A percentile compares a stretch with the other conserved stretches of the same genome.
Conservation (phyloP, 257 asterid species). For the Eustoma russellianum region DNA sequence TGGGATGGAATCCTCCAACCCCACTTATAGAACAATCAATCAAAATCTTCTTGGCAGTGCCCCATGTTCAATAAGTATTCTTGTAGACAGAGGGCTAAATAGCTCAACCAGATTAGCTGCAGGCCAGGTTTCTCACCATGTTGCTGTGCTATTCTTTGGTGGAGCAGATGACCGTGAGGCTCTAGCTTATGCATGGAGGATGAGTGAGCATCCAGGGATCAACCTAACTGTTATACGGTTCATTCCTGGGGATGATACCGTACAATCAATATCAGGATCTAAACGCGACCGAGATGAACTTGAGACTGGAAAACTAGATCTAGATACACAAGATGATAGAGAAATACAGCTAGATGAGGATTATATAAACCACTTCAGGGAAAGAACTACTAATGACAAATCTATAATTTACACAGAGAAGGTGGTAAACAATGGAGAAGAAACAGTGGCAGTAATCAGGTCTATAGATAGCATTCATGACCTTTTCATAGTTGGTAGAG, state of each 20-base stretch:
- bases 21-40: slow-evolving; percentile 27
- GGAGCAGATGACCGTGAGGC: slow-evolving; percentile 48
- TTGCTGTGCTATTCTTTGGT: slow-evolving; percentile 36
- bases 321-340: slow-evolving; percentile 32
- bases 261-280: slow-evolving; percentile 6
- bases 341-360: slow-evolving; percentile 57
- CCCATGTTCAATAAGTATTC: slow-evolving; percentile 22
- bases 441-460: slow-evolving; percentile 64
- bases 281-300: slow-evolving; percentile 8
- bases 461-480: slow-evolving; percentile 51
- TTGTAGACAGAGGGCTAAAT: slow-evolving; percentile 28
- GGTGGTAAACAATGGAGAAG: slow-evolving; percentile 74
- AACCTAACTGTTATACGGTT: slow-evolving; percentile 32
- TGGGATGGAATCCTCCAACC: slow-evolving; percentile 17
- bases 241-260: slow-evolving; percentile 29
- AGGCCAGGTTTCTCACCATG: neutral
- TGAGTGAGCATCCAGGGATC: slow-evolving; percentile 44
- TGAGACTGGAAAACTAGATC: slow-evolving; percentile 21
- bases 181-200: slow-evolving; percentile 34
- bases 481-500: slow-evolving; percentile 69
- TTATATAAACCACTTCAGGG: slow-evolving; percentile 42
- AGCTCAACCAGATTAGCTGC: neutral
- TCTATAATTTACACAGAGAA: slow-evolving; percentile 39
- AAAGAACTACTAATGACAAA: slow-evolving; percentile 24
- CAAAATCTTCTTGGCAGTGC: slow-evolving; percentile 24